Evolutionary conservation across 331 rosid species (phyloP), one percentile per base, ranked within the genome.

Genomic region (Arachis monticola): DNA sequence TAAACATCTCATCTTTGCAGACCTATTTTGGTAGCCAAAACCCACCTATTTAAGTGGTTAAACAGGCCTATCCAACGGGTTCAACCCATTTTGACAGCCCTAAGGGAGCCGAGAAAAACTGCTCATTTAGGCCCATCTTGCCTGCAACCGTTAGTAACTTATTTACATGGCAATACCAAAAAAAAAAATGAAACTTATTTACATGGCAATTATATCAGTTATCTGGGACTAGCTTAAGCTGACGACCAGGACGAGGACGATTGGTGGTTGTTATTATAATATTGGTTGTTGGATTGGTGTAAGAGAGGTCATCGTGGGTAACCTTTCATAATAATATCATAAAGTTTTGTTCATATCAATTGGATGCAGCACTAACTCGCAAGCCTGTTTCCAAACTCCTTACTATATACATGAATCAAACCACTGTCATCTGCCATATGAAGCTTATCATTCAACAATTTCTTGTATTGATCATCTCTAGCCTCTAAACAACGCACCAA

Each of bases 401-500:
- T 58, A 48, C 56, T 82, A 78, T 84, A 84, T 52, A 79, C 86
- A 76, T 88, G 94, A 84, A 87, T 87, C 60, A 88, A 83, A 65
- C 92, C 89, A 77, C 81, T 72, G 38, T 79, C 76, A 66, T 84
- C 90, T 42, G 82, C 80, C 48, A 81, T 82, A 63, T 85, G 90
- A 78, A 92, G 92, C 79, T 86, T 94, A 73, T 88, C 91, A 77
- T 86, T 88, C 75, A 92, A 80, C 41, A 85, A 79, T 67, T 69
- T 84, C 89, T 86, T 90, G 93, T 77, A 87, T 69, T 83, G 80
- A 48, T 88, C 96, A 77, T 94, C 99, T 79, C 82, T 87, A 70
- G 75, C 90, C 78, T 83, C 97, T 74, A 94, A 79, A 72, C 74
- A 76, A 12, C 89, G 96, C 73, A 90, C 87, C 84, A 92, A 80